Evolutionary conservation across 1,139 yeast species (phyloP).

Genomic region (Hemisphaericaspora subhashii): DNA sequence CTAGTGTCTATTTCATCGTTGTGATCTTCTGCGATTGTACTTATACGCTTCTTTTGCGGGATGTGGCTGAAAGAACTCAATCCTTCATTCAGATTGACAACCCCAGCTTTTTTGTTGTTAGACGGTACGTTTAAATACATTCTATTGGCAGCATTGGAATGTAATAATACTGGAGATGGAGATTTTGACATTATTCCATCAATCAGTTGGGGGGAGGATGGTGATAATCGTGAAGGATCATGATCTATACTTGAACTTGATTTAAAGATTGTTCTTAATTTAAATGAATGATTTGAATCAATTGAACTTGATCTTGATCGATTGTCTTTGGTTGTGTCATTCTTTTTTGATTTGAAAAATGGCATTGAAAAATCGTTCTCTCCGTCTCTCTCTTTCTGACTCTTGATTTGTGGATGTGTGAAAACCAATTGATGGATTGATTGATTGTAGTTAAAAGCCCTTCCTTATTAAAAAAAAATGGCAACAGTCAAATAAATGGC

Average conservation of each 20-base stretch:
- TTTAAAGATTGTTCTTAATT: background rate
- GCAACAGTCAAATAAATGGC: no score
- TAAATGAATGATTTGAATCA: conserved; percentile 6
- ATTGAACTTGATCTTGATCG: conserved; percentile 7
- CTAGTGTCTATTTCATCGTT: conserved; percentile 26
- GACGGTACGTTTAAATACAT: background rate
- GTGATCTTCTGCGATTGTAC: conserved; percentile 24
- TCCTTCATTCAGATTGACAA: background rate
- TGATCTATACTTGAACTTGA: conserved; percentile 2
- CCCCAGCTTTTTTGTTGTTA: background rate
- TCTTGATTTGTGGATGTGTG: no score
- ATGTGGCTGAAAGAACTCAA: background rate
- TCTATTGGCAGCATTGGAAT: background rate
- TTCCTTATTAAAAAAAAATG: no score
- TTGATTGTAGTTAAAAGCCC: no score
- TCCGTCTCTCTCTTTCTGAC: no score
- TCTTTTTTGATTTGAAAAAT: conserved; percentile 9
- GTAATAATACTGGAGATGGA: background rate
- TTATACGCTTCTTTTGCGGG: conserved; percentile 17
- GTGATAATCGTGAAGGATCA: conserved; percentile 1
- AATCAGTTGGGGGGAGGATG: conserved; percentile 5
- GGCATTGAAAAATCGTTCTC: no score
- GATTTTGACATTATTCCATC: background rate
- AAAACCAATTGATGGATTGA: no score
- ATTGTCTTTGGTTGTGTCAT: background rate